Conservation (phyloP, 2,329 filamentous ascomycete genomes). For the Penicillium hordei region DNA sequence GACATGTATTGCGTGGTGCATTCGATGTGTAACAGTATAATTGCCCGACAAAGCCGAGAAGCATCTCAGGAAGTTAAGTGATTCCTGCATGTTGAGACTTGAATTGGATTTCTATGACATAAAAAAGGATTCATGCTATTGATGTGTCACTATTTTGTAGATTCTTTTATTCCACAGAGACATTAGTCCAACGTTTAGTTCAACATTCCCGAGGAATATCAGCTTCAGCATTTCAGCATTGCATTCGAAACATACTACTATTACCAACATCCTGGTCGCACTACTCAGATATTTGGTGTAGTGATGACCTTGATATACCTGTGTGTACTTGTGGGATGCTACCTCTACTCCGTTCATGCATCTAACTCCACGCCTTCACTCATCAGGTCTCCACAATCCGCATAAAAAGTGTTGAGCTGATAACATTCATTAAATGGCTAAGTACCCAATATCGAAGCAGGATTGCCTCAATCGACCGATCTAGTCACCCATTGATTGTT, state of each 20-base stretch:
- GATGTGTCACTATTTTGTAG: background rate
- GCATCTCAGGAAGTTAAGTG: background rate
- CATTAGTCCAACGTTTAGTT: background rate
- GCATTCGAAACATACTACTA: background rate
- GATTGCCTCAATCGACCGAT: background rate
- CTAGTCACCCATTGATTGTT: background rate
- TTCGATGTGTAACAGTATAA: constrained; percentile 5
- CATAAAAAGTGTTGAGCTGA: background rate
- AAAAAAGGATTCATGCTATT: background rate
- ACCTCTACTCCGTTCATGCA: background rate
- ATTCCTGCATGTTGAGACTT: constrained; percentile 5
- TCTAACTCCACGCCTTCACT: background rate
- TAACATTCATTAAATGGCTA: background rate
- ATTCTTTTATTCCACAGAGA: background rate
- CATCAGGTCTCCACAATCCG: background rate
- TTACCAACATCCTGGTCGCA: background rate
- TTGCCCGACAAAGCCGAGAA: background rate
- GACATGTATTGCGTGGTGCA: background rate
- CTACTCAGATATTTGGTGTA: background rate
- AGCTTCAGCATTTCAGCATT: background rate
- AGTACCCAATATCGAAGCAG: background rate
- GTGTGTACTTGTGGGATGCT: background rate
- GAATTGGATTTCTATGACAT: background rate
- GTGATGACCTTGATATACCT: background rate
- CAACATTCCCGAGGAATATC: background rate